Base-by-base conservation (phyloP, 2,329 filamentous ascomycete genomes). In the Penicillium sp. region DNA sequence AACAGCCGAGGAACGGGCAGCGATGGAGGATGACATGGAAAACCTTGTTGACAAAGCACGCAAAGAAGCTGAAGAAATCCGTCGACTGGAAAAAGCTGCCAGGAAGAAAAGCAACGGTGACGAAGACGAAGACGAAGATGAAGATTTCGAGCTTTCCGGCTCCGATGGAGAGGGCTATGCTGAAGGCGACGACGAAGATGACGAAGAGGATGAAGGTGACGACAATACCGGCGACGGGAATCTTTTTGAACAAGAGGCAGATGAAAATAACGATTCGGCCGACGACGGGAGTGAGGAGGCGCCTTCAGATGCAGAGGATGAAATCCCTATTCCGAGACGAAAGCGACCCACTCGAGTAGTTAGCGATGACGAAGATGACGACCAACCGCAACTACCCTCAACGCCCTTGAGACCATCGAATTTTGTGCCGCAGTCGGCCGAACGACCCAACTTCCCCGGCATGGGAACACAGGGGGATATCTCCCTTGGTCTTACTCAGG, bases 1-100 rank as follows among this genome's bases (percentile, higher is more conserved):
- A 70, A 96, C 90, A 0, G 84, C 87, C 2, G 93, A 97, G 72
- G 92, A 99, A 70, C 85, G 90, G 18, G 89, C 92, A 67, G 84
- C 84, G 32, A 88, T 96, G 69, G 84, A 91, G 71, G 85, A 89
- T 53, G 85, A 92, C 55, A 85, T 96, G 11, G 94, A 97, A 63
- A 88, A 97, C 66, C 82, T 97, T 56, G 84, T 97, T 26, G 88
- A 93, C 44, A 91, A 87, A 65, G 93, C 92, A 18, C 82, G 91
- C 53, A 81, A 85, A 57, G 90, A 97, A 68, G 92, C 87, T 2
- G 83, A 89, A 41, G 86, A 88, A 61, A 86, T 97, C 46, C 88
- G 87, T 73, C 84, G 88, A 64, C 79, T 85, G 45, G 94, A 99
- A 59, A 87, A 83, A 27, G 85, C 84, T 41, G 85, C 84, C 0